These are phyloP conservation scores for Pyropia yezoensis DNA, from an alignment of 23 red algal species.

Conservation along the genomic window DNA sequence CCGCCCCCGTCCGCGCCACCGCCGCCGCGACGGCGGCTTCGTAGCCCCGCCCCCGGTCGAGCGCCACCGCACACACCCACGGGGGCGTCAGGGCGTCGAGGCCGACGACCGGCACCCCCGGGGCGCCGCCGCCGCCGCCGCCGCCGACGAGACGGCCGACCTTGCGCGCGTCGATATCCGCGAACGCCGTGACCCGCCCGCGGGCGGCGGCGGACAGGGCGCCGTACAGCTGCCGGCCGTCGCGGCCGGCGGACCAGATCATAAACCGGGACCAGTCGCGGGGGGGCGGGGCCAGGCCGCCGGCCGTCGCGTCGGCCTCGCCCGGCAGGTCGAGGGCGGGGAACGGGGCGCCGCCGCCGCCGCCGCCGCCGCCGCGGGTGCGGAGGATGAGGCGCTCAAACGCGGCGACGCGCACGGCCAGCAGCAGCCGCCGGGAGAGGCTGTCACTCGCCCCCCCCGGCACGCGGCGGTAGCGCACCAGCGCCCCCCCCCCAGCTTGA, in stretches of 20 bases:
- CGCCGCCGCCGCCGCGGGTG: too few species aligned
- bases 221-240: slow-evolving; percentile 38
- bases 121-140: neutral
- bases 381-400: slow-evolving; percentile 46
- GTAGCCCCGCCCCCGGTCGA: slow-evolving; percentile 17
- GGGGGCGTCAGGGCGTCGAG: slow-evolving; percentile 14
- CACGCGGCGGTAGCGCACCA: slow-evolving; percentile 34
- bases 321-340: too few species aligned
- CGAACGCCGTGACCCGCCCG: slow-evolving; percentile 28
- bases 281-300: too few species aligned
- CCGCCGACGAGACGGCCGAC: slow-evolving; percentile 16
- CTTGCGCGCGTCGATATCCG: slow-evolving; percentile 42
- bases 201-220: slow-evolving; percentile 14
- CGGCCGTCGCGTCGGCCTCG: too few species aligned
- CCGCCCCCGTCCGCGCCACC: slow-evolving; percentile 1
- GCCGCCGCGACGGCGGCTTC: slow-evolving; percentile 22
- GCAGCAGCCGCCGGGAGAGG: slow-evolving; percentile 24
- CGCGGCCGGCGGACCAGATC: slow-evolving; percentile 51
- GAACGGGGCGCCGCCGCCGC: too few species aligned
- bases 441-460: slow-evolving; percentile 13
- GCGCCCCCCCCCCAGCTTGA: slow-evolving; percentile 19
- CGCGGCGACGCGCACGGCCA: slow-evolving; percentile 44
- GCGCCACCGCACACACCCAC: slow-evolving; percentile 24
- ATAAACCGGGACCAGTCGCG: slow-evolving; percentile 5
- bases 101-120: slow-evolving; percentile 26